phyloP scores from a whole-genome alignment of 2,329 filamentous ascomycete species.

The Fusarium sterilihyphosum region DNA sequence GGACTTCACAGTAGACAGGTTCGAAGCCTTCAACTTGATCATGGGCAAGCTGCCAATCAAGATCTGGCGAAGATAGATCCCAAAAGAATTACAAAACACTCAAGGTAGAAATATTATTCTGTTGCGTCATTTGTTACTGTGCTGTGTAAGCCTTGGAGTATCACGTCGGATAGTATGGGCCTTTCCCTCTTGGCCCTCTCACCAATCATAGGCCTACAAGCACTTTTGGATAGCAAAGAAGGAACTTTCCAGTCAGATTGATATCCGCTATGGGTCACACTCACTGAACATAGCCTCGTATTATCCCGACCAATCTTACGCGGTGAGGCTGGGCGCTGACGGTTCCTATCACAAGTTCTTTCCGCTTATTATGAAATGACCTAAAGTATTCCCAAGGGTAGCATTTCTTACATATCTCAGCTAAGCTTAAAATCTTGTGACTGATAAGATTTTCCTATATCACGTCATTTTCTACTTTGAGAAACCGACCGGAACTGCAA shows the following conservation, averaged over 20 bases:
- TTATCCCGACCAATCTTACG: neutral
- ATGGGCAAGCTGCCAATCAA: neutral
- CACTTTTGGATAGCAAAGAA: too few species aligned
- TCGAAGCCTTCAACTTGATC: slow-evolving; percentile 1
- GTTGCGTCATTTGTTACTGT: neutral
- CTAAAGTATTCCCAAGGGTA: neutral
- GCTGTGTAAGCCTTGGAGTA: neutral
- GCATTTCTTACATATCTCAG: slow-evolving; percentile 1
- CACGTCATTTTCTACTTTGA: neutral
- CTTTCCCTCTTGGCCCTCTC: neutral
- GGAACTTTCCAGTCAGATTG: rapidly evolving
- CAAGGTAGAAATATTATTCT: neutral
- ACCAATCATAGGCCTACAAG: neutral
- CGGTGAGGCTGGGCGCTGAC: neutral
- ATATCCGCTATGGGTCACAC: neutral
- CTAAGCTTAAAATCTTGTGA: slow-evolving; percentile 5
- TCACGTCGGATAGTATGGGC: neutral
- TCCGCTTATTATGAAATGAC: neutral
- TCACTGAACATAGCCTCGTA: neutral
- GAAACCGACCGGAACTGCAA: rapidly evolving
- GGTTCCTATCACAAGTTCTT: neutral
- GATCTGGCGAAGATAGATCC: neutral
- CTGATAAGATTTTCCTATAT: neutral
- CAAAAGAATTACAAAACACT: neutral
- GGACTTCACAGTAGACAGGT: neutral